Evolutionary conservation across 2,329 filamentous ascomycete genomes (phyloP).

Genomic region (Talaromyces verruculosus): DNA sequence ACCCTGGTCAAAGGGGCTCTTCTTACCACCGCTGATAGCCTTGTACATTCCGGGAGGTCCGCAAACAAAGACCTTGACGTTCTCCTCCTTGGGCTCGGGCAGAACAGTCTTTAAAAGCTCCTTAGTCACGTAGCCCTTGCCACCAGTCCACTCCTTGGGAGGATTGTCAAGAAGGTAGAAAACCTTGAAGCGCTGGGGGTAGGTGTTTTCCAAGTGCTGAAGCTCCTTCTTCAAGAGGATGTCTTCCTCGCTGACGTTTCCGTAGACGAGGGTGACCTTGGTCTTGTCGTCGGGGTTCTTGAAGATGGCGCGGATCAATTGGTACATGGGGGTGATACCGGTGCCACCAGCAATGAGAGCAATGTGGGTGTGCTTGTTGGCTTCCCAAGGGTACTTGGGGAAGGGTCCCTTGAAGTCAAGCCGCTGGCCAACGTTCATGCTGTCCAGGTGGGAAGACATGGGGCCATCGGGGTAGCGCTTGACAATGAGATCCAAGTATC

Average conservation of each 20-base stretch:
- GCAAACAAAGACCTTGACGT: slow-evolving; percentile 96
- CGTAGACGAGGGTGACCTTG: slow-evolving; percentile 93
- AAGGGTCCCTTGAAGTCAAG: slow-evolving; percentile 94
- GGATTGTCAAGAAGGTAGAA: slow-evolving; percentile 92
- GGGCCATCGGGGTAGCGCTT: slow-evolving; percentile 89
- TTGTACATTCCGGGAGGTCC: slow-evolving; percentile 93
- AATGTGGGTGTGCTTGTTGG: slow-evolving; percentile 88
- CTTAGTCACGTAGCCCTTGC: slow-evolving; percentile 80
- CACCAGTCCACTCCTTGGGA: slow-evolving; percentile 72
- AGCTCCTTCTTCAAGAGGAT: slow-evolving; percentile 88
- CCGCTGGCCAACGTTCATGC: slow-evolving; percentile 74
- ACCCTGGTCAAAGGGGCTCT: slow-evolving; percentile 89
- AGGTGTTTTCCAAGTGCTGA: slow-evolving; percentile 85
- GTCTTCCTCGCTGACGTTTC: slow-evolving; percentile 85
- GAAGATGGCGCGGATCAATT: slow-evolving; percentile 88
- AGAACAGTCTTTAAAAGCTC: slow-evolving; percentile 92
- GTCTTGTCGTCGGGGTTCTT: slow-evolving; percentile 95
- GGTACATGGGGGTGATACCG: slow-evolving; percentile 97
- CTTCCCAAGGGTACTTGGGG: slow-evolving; percentile 84
- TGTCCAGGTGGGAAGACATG: slow-evolving; percentile 88
- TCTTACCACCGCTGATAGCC: slow-evolving; percentile 84
- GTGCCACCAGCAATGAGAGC: slow-evolving; percentile 80
- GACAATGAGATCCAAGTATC: slow-evolving; percentile 83
- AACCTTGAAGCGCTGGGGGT: slow-evolving; percentile 89
- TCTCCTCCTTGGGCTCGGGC: slow-evolving; percentile 84